phyloP scores from a whole-genome alignment of 306 rosid genomes.

The Gleditsia sinensis region DNA sequence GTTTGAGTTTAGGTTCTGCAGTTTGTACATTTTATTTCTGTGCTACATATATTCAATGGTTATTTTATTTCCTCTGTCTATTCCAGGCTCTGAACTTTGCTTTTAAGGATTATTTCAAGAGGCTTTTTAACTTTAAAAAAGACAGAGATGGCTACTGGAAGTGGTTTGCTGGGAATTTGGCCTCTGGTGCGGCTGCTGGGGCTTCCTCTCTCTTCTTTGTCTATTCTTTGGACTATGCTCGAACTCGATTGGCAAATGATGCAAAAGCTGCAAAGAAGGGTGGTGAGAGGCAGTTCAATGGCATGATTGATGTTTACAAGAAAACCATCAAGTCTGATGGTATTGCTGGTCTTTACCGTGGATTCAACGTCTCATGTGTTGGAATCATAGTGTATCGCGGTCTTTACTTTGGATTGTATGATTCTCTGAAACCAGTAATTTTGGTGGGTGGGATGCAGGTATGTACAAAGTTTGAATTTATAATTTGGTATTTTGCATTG shows the following conservation, averaged over 20 bases:
- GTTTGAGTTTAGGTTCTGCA: neutral
- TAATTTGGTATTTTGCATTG: neutral
- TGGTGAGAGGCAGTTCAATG: slow-evolving; percentile 92
- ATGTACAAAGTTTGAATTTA: slow-evolving; percentile 22
- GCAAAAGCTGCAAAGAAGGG: slow-evolving; percentile 82
- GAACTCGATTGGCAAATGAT: slow-evolving; percentile 87
- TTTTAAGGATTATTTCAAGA: slow-evolving; percentile 91
- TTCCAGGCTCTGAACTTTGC: slow-evolving; percentile 87
- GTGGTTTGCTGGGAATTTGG: slow-evolving; percentile 95
- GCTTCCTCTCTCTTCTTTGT: slow-evolving; percentile 84
- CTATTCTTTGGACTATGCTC: slow-evolving; percentile 78
- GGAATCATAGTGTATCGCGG: slow-evolving; percentile 93
- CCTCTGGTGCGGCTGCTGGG: slow-evolving; percentile 92
- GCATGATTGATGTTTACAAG: slow-evolving; percentile 78
- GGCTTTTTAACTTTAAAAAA: slow-evolving; percentile 85
- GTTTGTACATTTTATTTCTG: slow-evolving; percentile 12
- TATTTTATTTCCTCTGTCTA: neutral
- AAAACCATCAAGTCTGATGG: slow-evolving; percentile 84
- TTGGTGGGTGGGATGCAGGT: slow-evolving; percentile 79
- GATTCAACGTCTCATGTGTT: slow-evolving; percentile 77
- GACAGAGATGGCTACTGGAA: slow-evolving; percentile 91
- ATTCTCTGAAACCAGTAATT: slow-evolving; percentile 84
- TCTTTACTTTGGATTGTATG: slow-evolving; percentile 90
- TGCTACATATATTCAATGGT: neutral
- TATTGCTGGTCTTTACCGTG: slow-evolving; percentile 83